Evolutionary conservation across 129 eudicot species (phyloP), one percentile per base, ranked within the genome.

Genomic region (Pulicaria dysenterica): DNA sequence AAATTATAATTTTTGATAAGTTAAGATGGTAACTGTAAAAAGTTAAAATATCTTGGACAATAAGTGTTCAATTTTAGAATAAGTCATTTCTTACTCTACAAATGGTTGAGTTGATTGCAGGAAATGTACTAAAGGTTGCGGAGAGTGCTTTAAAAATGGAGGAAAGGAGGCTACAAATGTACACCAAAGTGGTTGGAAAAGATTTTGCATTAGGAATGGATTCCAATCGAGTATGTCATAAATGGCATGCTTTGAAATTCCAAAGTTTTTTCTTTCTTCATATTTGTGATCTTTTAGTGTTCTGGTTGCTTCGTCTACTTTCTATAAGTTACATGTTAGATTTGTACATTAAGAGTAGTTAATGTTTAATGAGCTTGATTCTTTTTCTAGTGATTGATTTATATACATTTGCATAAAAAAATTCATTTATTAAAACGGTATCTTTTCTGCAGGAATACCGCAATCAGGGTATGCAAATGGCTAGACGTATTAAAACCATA

Each of bases 61-160:
- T 8, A 41, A 12, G 56, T 19, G 8, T 15, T 15, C 1, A 57
- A 5, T 5, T 50, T 50, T 50, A 13, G 4, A 39, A 15, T 44
- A 58, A 31, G 68, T 11, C 36, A 38, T 44, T 72, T 58, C 39
- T 65, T 44, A 31, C 17, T 42, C 47, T 64, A 41, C 37, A 11
- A 13, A n/a, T 79, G 64, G 43, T 67, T 65, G 62, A 60, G 58
- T 57, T 84, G 45, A 69, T 82, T 62, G 86, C 81, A 81, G 96
- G 87, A 64, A 77, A 78, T 68, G 54, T 82, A 51, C 64, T 86
- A 46, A 88, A 83, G 83, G 91, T 84, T 69, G 84, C 97, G 5
- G 87, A 86, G 62, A 90, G 69, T 81, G 97, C 96, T 72, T 70
- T 90, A 75, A 85, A 88, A 79, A 13, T 84, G 83, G 99, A 90